These are phyloP conservation scores for Gastrolobium bilobum DNA, from an alignment of 306 rosid genomes.

Conservation along the genomic window DNA sequence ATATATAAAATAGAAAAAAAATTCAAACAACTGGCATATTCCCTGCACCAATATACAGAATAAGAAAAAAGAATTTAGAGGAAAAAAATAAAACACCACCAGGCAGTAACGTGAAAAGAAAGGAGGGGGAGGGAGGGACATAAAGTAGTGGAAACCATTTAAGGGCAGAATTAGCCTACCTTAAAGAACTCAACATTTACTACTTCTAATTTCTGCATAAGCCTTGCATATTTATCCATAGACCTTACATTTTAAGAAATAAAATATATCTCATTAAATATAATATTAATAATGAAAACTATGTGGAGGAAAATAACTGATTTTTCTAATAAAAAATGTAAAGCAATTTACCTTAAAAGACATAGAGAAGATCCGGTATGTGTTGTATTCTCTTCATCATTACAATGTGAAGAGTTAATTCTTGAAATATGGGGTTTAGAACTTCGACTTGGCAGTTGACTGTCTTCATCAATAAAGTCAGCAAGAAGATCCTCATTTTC, in stretches of 20 bases:
- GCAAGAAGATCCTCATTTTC: constrained; percentile 99
- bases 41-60: constrained; percentile 86
- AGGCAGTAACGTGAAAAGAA: constrained; percentile 41
- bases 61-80: constrained; percentile 65
- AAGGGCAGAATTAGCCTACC: constrained; percentile 60
- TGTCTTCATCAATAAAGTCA: constrained; percentile 99
- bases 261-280: constrained; percentile 52
- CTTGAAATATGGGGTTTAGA: constrained; percentile 64
- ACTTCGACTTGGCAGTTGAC: constrained; percentile 97
- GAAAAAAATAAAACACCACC: constrained; percentile 44
- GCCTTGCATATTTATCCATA: constrained; percentile 98
- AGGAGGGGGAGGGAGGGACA: neutral
- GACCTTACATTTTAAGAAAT: constrained; percentile 69
- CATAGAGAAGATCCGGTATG: constrained; percentile 96
- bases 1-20: constrained; percentile 78
- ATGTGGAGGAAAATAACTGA: constrained; percentile 12
- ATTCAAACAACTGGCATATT: constrained; percentile 89
- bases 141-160: constrained; percentile 35
- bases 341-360: constrained; percentile 77
- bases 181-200: constrained; percentile 88
- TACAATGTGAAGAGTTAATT: constrained; percentile 60
- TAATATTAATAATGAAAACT: constrained; percentile 13
- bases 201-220: constrained; percentile 92
- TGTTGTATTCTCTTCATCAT: constrained; percentile 69
- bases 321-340: constrained; percentile 40